Evolutionary conservation across 2,329 filamentous ascomycete species (phyloP), one percentile per base, ranked within the genome.

Genomic region (Pyrenochaeta sp.): DNA sequence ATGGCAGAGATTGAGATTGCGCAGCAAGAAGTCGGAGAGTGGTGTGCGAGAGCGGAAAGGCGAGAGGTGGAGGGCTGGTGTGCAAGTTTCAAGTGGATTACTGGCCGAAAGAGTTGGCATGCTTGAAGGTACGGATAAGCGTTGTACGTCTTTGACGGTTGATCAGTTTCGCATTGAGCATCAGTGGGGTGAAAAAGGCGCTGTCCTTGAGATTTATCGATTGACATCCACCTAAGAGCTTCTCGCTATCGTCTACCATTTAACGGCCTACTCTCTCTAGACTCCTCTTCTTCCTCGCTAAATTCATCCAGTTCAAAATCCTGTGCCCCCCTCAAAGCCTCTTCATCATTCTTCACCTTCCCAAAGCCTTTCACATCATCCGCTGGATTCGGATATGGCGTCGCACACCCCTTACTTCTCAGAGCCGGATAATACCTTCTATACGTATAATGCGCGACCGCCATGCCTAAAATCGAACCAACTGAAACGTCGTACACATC

Each of bases 401-500:
- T 78, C 37, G 83, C 81, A 65, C 86, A 88, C n/a, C 73, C 71
- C 13, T 66, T 65, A n/a, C 79, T 81, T 44, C 80, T 74, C 53
- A 88, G 67, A 4, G 81, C 74, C 0, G 86, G 86, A 68, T 85
- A 89, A 67, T 89, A 89, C 49, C 86, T 78, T 52, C 86, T 78
- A 71, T 88, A 89, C 7, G 84, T 85, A 59, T 86, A 84, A 71
- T 82, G 85, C 13, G 86, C 82, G 2, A 88, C 78, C 1, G 77
- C 54, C 30, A 86, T 77, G 0, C 87, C 87, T 6, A 89, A 69
- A 22, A 84, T 52, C 15, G 81, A 83, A 0, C 87, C 87, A 6
- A 78, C 78, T 3, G 83, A 84, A 5, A 89, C 86, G 72, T 89
- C 87, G 56, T 84, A 88, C 2, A 88, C 84, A 72, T 89, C 87